These are phyloP conservation scores for Rossbeevera mucosa DNA, from an alignment of 768 basidiomycete species.

Conservation along the genomic window DNA sequence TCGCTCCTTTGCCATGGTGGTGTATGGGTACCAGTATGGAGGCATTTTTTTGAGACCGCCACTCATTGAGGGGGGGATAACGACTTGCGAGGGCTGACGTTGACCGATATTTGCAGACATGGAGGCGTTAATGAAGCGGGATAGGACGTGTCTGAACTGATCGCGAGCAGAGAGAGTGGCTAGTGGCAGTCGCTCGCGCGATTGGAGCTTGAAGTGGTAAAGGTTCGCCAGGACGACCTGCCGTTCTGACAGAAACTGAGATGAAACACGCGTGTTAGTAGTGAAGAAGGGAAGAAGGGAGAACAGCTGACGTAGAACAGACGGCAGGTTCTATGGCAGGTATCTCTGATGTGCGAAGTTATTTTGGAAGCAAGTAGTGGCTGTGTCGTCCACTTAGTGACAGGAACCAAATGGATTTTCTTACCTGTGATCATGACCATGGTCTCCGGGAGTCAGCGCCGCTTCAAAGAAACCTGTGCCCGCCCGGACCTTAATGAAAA, in stretches of 20 bases:
- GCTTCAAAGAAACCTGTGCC: not conserved
- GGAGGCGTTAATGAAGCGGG: slow-evolving; percentile 47
- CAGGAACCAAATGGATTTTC: not conserved
- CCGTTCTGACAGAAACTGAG: slow-evolving; percentile 21
- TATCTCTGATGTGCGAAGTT: slow-evolving; percentile 11
- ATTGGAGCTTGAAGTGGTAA: slow-evolving; percentile 21
- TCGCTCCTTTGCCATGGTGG: slow-evolving; percentile 86
- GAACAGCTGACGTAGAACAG: slow-evolving; percentile 15
- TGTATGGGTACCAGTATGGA: slow-evolving; percentile 92
- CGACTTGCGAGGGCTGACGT: slow-evolving; percentile 26
- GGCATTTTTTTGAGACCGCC: slow-evolving; percentile 70
- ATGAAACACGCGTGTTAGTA: not conserved
- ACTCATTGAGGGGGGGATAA: slow-evolving; percentile 9
- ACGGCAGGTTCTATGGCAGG: slow-evolving; percentile 23
- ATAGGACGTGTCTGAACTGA: slow-evolving; percentile 55
- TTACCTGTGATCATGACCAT: not conserved
- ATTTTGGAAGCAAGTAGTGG: slow-evolving; percentile 17
- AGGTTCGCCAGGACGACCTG: slow-evolving; percentile 32
- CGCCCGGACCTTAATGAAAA: not conserved
- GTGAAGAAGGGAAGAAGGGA: not conserved
- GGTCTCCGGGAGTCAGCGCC: not conserved
- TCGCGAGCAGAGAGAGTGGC: slow-evolving; percentile 47
- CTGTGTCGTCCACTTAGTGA: slow-evolving; percentile 5
- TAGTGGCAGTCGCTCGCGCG: slow-evolving; percentile 33
- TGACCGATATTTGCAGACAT: slow-evolving; percentile 36